Base-by-base conservation (phyloP, 169 alveolate genomes). In the Perkinsus olseni region DNA sequence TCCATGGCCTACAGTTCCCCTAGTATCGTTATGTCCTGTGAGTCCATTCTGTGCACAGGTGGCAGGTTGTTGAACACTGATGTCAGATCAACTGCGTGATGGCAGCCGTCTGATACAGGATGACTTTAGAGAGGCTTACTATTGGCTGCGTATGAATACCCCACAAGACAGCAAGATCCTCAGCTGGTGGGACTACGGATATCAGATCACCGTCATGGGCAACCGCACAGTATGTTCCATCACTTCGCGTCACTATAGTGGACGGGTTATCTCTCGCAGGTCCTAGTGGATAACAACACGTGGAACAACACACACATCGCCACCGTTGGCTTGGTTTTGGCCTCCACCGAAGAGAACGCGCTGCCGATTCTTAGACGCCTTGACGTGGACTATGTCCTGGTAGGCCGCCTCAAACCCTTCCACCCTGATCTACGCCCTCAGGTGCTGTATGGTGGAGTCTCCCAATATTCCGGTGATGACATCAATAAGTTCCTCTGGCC, bases 131-230 rank as follows among this genome's bases (percentile, higher is more conserved):
- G 99, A 99, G 94, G 99, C 99, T 74, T 99, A 98, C 96, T 97
- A 98, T 94, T 99, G 99, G 99, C 94, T 99, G 17, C 96, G 99
- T 74, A 97, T 97, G 97, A 99, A 99, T 94, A 98, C 99, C 39
- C 97, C 96, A 40, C 96, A 96, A 28, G 98, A 98, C 93, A 97
- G 99, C 20, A 97, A 97, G 92, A 97, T 99, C 74, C 96, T 98
- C 96, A 96, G 99, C 11, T 99, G 99, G 99, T 99, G 99, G 99
- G 99, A 99, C 95, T 99, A 99, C 94, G 99, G 99, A 20, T 99
- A 99, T 93, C 99, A 99, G 95, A 97, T 98, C 45, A 98, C 99
- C 74, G 99, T 98, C 92, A 97, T 99, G 98, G 98, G 98, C 38
- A 98, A 98, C 94, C 96, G 99, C 92, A 98, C 99, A 28, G 99